Base-by-base conservation (phyloP, 305 asterid genomes). In the Andrographis paniculata region DNA sequence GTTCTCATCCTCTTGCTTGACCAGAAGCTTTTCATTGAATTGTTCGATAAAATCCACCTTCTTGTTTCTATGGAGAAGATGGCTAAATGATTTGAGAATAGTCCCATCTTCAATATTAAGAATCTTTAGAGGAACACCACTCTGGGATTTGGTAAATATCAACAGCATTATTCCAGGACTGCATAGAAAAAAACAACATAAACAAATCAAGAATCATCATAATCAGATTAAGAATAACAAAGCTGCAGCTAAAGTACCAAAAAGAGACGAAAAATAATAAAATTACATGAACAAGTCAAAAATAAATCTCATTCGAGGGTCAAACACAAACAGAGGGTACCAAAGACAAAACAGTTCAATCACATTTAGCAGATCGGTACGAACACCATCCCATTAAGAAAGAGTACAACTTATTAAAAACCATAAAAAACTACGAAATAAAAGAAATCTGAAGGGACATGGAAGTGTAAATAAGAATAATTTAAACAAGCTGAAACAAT, bases 31-130 rank as follows among this genome's bases (percentile, higher is more conserved):
- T 58, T 88, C 97, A 50, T 88, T 88, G 70, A 88, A 88, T 72
- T 88, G 97, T 60, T 88, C 97, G n/a, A 88, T 88, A 73, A 88
- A 88, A 79, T 88, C 97, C 71, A 88, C 97, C 71, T 85, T 88
- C 78, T 88, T 88, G 67, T 82, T 79, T 47, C 89, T 71, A 55
- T 88, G 97, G 51, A 88, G 95, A 42, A 82, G 89, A 69, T 88
- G 97, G 62, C 65, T 77, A 64, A 88, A 88, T 45, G 94, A 77
- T 68, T 82, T 88, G 38, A 88, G 77, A 56, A 85, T 91, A 52
- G 94, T 82, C 40, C 97, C 97, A 52, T 88, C 97, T 73, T 88
- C 97, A 27, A 88, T 88, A 12, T 95, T 85, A 59, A 88, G 79
- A 63, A 88, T 88, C 79, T 88, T 77, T 52, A 88, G 66, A 38